Evolutionary conservation across 139 green algal species (phyloP).

Genomic region (Haematococcus lacustris): DNA sequence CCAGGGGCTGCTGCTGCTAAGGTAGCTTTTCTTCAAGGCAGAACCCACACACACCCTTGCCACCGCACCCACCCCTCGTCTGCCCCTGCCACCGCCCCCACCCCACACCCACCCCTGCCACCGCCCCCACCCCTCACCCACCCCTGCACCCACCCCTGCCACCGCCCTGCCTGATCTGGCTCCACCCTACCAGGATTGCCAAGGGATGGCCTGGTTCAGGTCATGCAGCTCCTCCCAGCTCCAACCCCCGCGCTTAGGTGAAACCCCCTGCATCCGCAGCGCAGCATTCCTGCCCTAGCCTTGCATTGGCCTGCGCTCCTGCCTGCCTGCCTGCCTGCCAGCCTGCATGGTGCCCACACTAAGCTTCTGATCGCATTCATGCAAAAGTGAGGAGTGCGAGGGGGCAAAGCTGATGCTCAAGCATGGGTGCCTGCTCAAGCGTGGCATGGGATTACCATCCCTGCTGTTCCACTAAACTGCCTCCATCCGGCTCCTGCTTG

Average conservation of each 20-base stretch:
- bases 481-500: too few species aligned
- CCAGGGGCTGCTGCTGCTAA: too few species aligned
- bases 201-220: conserved; percentile 36
- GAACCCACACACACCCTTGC: neutral
- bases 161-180: too few species aligned
- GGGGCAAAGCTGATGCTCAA: neutral
- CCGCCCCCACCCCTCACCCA: neutral
- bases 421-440: neutral
- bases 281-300: neutral
- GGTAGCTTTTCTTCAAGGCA: too few species aligned
- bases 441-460: too few species aligned
- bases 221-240: conserved; percentile 44
- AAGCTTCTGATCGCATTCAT: too few species aligned
- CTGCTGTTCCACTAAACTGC: too few species aligned
- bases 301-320: neutral
- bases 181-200: conserved; percentile 15
- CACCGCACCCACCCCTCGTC: neutral
- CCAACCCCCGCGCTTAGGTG: conserved; percentile 42
- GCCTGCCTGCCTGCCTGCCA: neutral
- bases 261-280: conserved; percentile 9
- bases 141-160: conserved; percentile 2
- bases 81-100: neutral
- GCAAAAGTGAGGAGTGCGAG: too few species aligned
- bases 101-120: neutral
- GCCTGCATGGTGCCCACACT: neutral